Conservation (phyloP, 805 yeast species). For the Wickerhamia fluorescens region DNA sequence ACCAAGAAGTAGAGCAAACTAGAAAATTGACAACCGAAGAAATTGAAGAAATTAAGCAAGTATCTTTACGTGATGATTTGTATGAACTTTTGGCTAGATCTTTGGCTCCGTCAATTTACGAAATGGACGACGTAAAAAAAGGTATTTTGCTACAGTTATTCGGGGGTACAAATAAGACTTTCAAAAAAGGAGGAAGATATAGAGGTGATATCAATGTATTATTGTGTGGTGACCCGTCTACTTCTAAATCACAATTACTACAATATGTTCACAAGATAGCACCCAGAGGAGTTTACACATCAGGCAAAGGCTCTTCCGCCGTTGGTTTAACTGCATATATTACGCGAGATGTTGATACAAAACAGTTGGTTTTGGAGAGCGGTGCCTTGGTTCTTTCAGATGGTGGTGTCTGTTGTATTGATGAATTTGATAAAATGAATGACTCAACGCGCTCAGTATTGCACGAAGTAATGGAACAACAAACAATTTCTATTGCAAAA, state of each 20-base stretch:
- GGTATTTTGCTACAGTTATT: slow-evolving; percentile 89
- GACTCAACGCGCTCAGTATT: slow-evolving; percentile 90
- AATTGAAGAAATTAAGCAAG: slow-evolving; percentile 51
- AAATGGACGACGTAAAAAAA: slow-evolving; percentile 93
- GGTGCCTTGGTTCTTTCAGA: slow-evolving; percentile 96
- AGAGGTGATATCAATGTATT: slow-evolving; percentile 93
- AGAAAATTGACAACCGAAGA: slow-evolving; percentile 67
- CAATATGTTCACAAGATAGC: slow-evolving; percentile 96
- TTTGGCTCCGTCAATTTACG: slow-evolving; percentile 94
- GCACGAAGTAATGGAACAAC: slow-evolving; percentile 99
- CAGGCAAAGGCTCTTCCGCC: slow-evolving; percentile 98
- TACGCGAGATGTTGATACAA: slow-evolving; percentile 89
- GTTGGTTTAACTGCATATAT: slow-evolving; percentile 98
- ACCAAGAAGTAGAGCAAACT: slow-evolving; percentile 70
- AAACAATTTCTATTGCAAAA: slow-evolving; percentile 94
- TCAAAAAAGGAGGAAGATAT: slow-evolving; percentile 85
- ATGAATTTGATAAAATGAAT: slow-evolving; percentile 96
- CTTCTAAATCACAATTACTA: slow-evolving; percentile 89
- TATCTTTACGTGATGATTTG: slow-evolving; percentile 64
- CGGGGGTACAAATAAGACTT: slow-evolving; percentile 90
- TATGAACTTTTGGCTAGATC: slow-evolving; percentile 85
- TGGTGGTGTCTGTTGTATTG: slow-evolving; percentile 98
- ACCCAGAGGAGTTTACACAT: slow-evolving; percentile 95
- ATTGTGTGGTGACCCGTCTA: slow-evolving; percentile 97
- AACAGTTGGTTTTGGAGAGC: slow-evolving; percentile 85